Conservation (phyloP, 495 filamentous ascomycete genomes). For the Polyplosphaeria fusca region DNA sequence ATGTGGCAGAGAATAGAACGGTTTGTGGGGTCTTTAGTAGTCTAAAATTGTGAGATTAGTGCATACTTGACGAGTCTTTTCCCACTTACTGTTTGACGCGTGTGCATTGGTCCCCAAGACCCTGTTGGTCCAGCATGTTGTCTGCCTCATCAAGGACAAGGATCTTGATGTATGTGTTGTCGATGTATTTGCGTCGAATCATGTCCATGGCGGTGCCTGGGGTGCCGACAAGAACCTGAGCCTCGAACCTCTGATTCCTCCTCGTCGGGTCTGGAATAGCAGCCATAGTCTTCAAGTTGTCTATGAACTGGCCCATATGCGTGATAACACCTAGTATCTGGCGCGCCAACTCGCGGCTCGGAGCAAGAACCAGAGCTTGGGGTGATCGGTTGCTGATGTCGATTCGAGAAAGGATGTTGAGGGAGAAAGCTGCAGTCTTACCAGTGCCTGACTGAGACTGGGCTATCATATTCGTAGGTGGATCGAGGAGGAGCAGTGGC, state of each 20-base stretch:
- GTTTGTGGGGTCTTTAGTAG: slow-evolving; percentile 74
- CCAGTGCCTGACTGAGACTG: slow-evolving; percentile 98
- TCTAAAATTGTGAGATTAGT: slow-evolving; percentile 43
- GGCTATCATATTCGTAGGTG: slow-evolving; percentile 87
- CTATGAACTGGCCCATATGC: slow-evolving; percentile 77
- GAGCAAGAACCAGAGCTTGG: slow-evolving; percentile 86
- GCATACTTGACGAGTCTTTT: background rate
- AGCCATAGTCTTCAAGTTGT: slow-evolving; percentile 65
- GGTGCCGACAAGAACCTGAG: slow-evolving; percentile 83
- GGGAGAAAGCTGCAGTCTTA: slow-evolving; percentile 94
- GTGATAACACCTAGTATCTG: slow-evolving; percentile 85
- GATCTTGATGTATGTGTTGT: slow-evolving; percentile 63
- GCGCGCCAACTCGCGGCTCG: slow-evolving; percentile 88
- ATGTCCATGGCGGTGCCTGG: slow-evolving; percentile 90
- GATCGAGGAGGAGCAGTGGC: slow-evolving; percentile 77
- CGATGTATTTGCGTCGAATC: slow-evolving; percentile 67
- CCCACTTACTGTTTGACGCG: slow-evolving; percentile 74
- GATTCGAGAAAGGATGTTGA: slow-evolving; percentile 83
- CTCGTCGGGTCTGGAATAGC: slow-evolving; percentile 73
- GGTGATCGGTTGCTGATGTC: slow-evolving; percentile 66
- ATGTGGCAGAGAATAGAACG: slow-evolving; percentile 95
- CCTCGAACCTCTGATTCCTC: slow-evolving; percentile 58
- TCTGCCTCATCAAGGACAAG: slow-evolving; percentile 92
- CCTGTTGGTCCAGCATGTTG: slow-evolving; percentile 94
- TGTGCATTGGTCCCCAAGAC: slow-evolving; percentile 89